Percentiles rank a stretch among this genome's conserved stretches.
Conservation (phyloP, 345 rosid genomes). For the Crucihimalaya himalaica region DNA sequence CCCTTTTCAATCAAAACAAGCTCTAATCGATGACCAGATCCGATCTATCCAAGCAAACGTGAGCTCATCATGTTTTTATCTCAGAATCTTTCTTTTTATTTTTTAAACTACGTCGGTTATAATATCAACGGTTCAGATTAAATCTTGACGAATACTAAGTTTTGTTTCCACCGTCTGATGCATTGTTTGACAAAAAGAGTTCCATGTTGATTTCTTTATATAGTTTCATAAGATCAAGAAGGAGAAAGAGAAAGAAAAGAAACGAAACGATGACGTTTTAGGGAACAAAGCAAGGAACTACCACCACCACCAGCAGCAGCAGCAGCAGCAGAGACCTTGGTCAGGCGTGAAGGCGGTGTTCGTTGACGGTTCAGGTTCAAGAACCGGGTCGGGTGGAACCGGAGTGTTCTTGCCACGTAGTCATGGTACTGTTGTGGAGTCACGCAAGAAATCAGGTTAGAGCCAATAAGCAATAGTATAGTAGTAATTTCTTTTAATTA, state of each 20-base stretch:
- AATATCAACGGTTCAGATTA: conserved; percentile 19
- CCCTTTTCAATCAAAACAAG: conserved; percentile 52
- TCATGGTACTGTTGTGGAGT: conserved; percentile 41
- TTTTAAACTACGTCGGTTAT: conserved; percentile 2
- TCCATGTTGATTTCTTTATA: not conserved
- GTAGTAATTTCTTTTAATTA: too few relatives aligned
- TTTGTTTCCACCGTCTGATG: conserved; percentile 19
- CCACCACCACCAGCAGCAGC: conserved; percentile 27
- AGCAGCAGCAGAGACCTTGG: conserved; percentile 34
- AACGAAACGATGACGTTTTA: conserved; percentile 42
- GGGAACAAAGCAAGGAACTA: conserved; percentile 23
- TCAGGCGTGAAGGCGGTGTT: conserved; percentile 70
- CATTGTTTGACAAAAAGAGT: not conserved
- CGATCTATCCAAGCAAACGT: conserved; percentile 59
- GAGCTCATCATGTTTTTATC: conserved; percentile 14
- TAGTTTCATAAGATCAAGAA: conserved; percentile 50
- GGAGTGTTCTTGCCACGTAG: conserved; percentile 89
- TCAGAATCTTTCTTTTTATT: not conserved
- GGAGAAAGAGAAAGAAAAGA: conserved; percentile 48
- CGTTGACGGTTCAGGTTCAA: conserved; percentile 52
- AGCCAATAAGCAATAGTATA: not conserved
- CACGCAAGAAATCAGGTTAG: conserved; percentile 68
- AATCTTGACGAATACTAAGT: not conserved
- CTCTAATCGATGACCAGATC: conserved; percentile 61
- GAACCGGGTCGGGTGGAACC: conserved; percentile 64